A percentile compares a stretch with the other conserved stretches of the same genome.
phyloP scores from a whole-genome alignment of 768 basidiomycete genomes.

The Lactarius quietus region DNA sequence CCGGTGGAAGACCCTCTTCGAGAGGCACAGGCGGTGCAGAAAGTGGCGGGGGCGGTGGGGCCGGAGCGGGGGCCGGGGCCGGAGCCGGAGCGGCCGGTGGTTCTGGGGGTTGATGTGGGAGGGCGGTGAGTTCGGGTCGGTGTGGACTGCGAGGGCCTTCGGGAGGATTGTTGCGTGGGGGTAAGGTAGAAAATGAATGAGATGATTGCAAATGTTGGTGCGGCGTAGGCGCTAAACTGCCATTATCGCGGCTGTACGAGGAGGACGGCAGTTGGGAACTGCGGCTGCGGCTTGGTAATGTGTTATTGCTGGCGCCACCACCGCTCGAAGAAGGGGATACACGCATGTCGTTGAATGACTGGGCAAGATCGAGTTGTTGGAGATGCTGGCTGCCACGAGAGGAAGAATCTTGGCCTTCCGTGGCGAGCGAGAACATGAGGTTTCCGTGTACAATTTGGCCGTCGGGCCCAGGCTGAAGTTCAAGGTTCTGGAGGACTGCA shows the following conservation, averaged over 20 bases:
- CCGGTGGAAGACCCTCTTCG: conserved; percentile 64
- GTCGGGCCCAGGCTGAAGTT: conserved; percentile 70
- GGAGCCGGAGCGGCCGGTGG: conserved; percentile 10
- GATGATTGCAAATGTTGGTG: conserved; percentile 16
- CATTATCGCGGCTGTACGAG: conserved; percentile 3
- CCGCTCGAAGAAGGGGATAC: conserved; percentile 3
- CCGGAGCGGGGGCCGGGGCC: conserved; percentile 1
- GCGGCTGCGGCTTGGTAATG: conserved; percentile 16
- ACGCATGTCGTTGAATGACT: conserved; percentile 17
- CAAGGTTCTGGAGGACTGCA: conserved; percentile 65
- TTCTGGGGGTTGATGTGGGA: conserved; percentile 9
- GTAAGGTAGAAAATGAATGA: conserved; percentile 19
- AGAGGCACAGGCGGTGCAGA: conserved; percentile 34
- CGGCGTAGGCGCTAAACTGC: conserved; percentile 11
- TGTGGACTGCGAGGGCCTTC: conserved; percentile 28
- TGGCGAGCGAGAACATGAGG: conserved; percentile 59
- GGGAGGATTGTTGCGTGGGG: conserved; percentile 26
- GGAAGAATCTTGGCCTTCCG: conserved; percentile 25
- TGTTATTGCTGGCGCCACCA: neutral
- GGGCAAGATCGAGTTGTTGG: conserved; percentile 25
- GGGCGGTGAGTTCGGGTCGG: conserved; percentile 2
- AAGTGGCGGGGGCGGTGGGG: conserved; percentile 22
- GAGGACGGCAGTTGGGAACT: conserved; percentile 7
- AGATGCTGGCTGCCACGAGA: conserved; percentile 20
- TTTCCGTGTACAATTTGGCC: conserved; percentile 80